phyloP scores from a whole-genome alignment of 176 grass and related monocot species.

The Musa schizocarpa region DNA sequence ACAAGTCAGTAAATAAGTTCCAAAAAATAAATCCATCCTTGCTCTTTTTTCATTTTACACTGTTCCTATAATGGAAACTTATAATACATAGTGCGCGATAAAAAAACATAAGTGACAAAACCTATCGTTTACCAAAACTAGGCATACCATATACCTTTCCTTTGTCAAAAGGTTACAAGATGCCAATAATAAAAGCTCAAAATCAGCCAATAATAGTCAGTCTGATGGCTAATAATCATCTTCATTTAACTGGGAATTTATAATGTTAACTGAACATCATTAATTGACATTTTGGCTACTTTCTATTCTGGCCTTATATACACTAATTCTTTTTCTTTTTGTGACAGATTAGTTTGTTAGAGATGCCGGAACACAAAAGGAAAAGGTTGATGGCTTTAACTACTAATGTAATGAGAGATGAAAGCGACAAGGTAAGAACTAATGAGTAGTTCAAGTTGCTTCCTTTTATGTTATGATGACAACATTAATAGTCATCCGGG shows the following conservation, averaged over 20 bases:
- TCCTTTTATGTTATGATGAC: not conserved
- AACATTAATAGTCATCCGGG: not conserved
- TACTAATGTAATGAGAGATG: conserved; percentile 84
- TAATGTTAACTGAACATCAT: not conserved
- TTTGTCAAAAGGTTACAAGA: no score
- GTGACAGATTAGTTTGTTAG: conserved; percentile 88
- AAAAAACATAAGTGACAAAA: no score
- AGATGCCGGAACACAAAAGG: conserved; percentile 63
- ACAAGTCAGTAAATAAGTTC: no score
- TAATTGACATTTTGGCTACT: not conserved
- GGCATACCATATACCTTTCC: no score
- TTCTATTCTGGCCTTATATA: not conserved
- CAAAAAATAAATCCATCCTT: no score
- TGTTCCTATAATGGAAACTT: no score
- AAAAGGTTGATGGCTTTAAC: conserved; percentile 66
- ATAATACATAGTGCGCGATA: no score
- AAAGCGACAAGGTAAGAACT: conserved; percentile 56
- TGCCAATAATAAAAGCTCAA: not conserved
- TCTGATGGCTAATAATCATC: not conserved
- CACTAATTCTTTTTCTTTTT: conserved; percentile 11
- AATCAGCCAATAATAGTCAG: not conserved
- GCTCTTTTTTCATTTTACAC: no score
- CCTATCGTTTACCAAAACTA: no score
- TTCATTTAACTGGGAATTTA: not conserved
- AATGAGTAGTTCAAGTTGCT: not conserved